These are phyloP conservation scores for Fragaria vesca DNA, from an alignment of 306 rosid genomes.

Conservation along the genomic window DNA sequence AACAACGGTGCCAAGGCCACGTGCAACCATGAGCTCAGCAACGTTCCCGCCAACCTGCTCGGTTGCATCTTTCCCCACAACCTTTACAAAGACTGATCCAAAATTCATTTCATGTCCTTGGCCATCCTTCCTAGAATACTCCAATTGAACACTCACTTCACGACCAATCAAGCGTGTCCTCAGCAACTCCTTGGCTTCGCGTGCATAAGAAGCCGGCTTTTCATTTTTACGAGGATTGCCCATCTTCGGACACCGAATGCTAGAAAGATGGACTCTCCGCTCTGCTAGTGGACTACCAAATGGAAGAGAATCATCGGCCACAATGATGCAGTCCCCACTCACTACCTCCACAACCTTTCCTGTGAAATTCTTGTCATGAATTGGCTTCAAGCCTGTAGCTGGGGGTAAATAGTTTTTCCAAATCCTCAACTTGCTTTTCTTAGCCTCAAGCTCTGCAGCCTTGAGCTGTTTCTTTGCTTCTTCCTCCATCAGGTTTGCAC, in stretches of 20 bases:
- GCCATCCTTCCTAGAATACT: slow-evolving; percentile 73
- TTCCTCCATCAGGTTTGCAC: slow-evolving; percentile 95
- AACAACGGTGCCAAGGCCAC: slow-evolving; percentile 83
- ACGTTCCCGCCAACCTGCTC: slow-evolving; percentile 61
- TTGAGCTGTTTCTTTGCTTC: slow-evolving; percentile 78
- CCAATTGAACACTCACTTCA: slow-evolving; percentile 91
- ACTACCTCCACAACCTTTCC: slow-evolving; percentile 99
- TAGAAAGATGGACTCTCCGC: slow-evolving; percentile 86
- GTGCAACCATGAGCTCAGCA: slow-evolving; percentile 67
- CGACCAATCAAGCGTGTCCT: slow-evolving; percentile 80
- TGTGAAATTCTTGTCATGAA: slow-evolving; percentile 81
- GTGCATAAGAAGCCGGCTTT: slow-evolving; percentile 96
- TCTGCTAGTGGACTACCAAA: slow-evolving; percentile 86
- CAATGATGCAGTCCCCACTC: slow-evolving; percentile 81
- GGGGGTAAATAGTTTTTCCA: slow-evolving; percentile 93
- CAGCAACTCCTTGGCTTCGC: slow-evolving; percentile 92
- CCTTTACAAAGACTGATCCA: slow-evolving; percentile 80
- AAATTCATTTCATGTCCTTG: slow-evolving; percentile 78
- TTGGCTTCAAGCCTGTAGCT: slow-evolving; percentile 81
- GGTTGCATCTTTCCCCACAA: slow-evolving; percentile 57
- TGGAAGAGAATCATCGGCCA: slow-evolving; percentile 87
- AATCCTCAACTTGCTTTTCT: slow-evolving; percentile 63
- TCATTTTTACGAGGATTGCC: slow-evolving; percentile 95
- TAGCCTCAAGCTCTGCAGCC: slow-evolving; percentile 79
- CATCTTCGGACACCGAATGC: slow-evolving; percentile 93